Evolutionary conservation across 805 yeast species (phyloP).

Genomic region (Blastobotrys attinorum): DNA sequence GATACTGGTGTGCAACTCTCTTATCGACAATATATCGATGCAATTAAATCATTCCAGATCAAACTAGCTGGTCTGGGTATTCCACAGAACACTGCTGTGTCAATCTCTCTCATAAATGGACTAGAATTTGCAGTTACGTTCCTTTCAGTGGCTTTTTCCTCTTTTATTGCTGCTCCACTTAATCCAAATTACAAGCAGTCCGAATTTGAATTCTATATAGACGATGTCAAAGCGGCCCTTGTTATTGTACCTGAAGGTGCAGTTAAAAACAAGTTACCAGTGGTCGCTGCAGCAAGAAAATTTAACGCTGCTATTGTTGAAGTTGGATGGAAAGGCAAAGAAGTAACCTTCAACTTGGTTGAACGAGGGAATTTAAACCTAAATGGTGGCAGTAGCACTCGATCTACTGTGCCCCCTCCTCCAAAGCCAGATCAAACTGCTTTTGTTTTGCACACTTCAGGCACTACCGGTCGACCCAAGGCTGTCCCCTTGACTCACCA

Average conservation of each 20-base stretch:
- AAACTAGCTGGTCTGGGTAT: slow-evolving; percentile 31
- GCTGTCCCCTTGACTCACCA: slow-evolving; percentile 64
- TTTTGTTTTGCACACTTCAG: slow-evolving; percentile 62
- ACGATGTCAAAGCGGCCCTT: slow-evolving; percentile 50
- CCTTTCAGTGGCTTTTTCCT: slow-evolving; percentile 48
- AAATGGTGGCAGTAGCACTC: background rate
- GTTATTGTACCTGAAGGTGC: slow-evolving; percentile 52
- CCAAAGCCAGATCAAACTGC: slow-evolving; percentile 48
- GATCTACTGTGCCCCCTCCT: slow-evolving; percentile 5
- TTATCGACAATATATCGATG: slow-evolving; percentile 37
- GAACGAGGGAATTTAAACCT: background rate
- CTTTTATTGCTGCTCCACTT: slow-evolving; percentile 59
- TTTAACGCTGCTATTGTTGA: slow-evolving; percentile 22
- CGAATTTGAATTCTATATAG: slow-evolving; percentile 59
- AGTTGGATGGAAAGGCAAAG: background rate
- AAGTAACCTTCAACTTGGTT: slow-evolving; percentile 1
- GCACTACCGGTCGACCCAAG: slow-evolving; percentile 71
- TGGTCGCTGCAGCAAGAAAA: slow-evolving; percentile 43
- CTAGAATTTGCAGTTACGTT: slow-evolving; percentile 52
- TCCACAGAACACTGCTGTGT: slow-evolving; percentile 41
- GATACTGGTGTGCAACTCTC: slow-evolving; percentile 34
- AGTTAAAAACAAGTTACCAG: slow-evolving; percentile 32
- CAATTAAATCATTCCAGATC: slow-evolving; percentile 40
- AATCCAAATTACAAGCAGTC: slow-evolving; percentile 52
- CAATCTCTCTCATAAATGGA: slow-evolving; percentile 54